Evolutionary conservation across 1,139 yeast genomes (phyloP).

Genomic region (Yamadazyma taylorii): DNA sequence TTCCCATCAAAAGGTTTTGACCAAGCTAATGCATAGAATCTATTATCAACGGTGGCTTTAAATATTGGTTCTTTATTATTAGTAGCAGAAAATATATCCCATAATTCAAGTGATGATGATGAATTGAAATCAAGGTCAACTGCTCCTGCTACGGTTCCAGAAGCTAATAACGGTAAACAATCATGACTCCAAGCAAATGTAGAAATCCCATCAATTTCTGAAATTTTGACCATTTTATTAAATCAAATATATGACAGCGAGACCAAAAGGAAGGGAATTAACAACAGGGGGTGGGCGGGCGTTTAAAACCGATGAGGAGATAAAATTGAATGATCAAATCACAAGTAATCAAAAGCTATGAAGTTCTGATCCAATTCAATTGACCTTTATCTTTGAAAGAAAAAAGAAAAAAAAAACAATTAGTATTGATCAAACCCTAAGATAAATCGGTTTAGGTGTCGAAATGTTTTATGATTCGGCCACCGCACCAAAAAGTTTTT

Average conservation of each 20-base stretch:
- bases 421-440: not conserved
- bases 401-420: too few species aligned
- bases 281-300: too few species aligned
- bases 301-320: too few species aligned
- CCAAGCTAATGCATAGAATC: constrained; percentile 87
- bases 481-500: constrained; percentile 1
- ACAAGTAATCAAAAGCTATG: too few species aligned
- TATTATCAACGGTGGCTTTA: constrained; percentile 51
- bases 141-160: constrained; percentile 95
- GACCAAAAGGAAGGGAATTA: not conserved
- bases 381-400: too few species aligned
- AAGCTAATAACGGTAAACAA: constrained; percentile 70
- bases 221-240: constrained; percentile 71
- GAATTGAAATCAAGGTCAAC: constrained; percentile 86
- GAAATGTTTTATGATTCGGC: not conserved
- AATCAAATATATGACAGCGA: not conserved
- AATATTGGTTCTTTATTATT: constrained; percentile 45
- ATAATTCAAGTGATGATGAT: constrained; percentile 71
- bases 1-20: constrained; percentile 60
- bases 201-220: constrained; percentile 82
- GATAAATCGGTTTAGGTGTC: not conserved
- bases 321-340: too few species aligned
- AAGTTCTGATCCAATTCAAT: too few species aligned
- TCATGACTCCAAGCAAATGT: constrained; percentile 94
- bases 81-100: constrained; percentile 62